phyloP scores from a whole-genome alignment of 768 basidiomycete genomes.

The Suillus occidentalis region DNA sequence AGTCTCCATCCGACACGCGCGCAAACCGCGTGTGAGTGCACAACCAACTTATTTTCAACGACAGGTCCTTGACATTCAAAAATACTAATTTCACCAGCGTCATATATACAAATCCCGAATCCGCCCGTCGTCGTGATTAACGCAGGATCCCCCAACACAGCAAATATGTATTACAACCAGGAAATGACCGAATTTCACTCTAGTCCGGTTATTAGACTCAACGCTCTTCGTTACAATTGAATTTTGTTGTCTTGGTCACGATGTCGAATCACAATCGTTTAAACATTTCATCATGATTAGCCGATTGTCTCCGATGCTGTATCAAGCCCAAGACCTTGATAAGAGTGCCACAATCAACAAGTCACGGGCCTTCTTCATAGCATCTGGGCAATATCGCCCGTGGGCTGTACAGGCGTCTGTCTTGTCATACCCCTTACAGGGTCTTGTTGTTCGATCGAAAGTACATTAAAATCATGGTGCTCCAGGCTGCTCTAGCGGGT shows the following conservation, averaged over 20 bases:
- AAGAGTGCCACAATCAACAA: background rate
- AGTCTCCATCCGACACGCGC: too few relatives aligned
- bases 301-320: background rate
- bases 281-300: too few relatives aligned
- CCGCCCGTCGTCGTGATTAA: background rate
- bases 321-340: background rate
- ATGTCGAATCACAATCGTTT: background rate
- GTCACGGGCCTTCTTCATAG: background rate
- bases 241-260: background rate
- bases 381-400: background rate
- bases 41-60: too few relatives aligned
- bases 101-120: background rate
- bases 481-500: background rate
- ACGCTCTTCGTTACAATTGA: background rate
- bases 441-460: too few relatives aligned
- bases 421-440: too few relatives aligned
- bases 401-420: background rate
- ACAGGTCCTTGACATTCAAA: too few relatives aligned
- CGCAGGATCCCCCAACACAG: background rate
- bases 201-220: background rate
- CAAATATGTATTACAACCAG: background rate
- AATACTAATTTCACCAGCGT: background rate
- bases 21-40: too few relatives aligned
- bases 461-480: too few relatives aligned
- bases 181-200: background rate